Evolutionary conservation across 2,329 filamentous ascomycete species (phyloP), one percentile per base, ranked within the genome.

Genomic region (Cordyceps sp.): DNA sequence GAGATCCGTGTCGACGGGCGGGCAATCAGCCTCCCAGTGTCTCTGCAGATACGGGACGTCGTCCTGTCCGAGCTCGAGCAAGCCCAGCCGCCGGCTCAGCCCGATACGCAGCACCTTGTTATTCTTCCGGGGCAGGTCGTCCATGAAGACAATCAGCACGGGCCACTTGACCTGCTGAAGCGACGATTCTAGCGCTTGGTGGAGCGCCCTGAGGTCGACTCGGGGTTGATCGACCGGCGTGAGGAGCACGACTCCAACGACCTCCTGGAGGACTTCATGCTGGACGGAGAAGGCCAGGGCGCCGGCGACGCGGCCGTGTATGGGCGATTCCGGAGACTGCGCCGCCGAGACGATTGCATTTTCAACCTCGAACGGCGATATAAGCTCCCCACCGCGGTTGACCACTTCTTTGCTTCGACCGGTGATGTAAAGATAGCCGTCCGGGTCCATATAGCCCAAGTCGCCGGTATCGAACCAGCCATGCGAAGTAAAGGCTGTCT

Each of bases 311-410:
- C 61, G 54, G 5, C 61, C 60, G 34, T 52, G 58, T 13, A 66
- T 58, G 0, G 55, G 52, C n/a, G n/a, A 2, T 61, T 63, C 5
- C 50, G 47, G 4, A 48, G 41, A 12, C 55, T 49, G 5, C 7
- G 63, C 54, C 10, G 62, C 59, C 2, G 58, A 50, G 27, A 69
- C 51, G 35, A 71, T 61, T 9, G 65, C 66, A 39, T 70, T 62
- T 41, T 71, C 67, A n/a, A 72, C 58, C 41, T 72, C 67, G 33
- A 70, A 68, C 0, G 67, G 66, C 5, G 64, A 69, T 35, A 72
- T 69, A n/a, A 70, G 55, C 42, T 72, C 67, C 22, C 67, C 66
- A 23, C 66, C 67, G 10, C 66, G 59, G 42, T 69, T 69, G 46
- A 70, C 68, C 34, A 69, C 62, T 34, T 69, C 66, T 40, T 69